Evolutionary conservation across 1,284 basidiomycete genomes (phyloP), one percentile per base, ranked within the genome.

Genomic region (Pyrrhoderma lamaoense): DNA sequence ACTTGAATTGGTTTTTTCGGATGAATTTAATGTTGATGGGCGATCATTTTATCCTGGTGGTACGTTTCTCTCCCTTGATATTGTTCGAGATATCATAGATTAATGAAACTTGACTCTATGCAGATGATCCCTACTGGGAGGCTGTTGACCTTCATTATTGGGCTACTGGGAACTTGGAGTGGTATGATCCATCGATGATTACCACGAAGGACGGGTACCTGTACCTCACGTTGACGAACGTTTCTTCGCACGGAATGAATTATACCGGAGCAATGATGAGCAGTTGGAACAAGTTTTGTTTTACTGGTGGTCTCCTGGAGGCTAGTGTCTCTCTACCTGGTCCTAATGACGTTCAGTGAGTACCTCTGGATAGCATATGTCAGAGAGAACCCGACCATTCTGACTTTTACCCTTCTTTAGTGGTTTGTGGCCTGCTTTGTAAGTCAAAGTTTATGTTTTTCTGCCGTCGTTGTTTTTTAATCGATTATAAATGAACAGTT

Each of bases 101-200:
- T 18, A 43, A 31, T 18, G 16, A 8, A 42, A 8, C 39, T 14
- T 42, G 16, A 42, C 14, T 22, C 9, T 22, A 22, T 18, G 18
- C 14, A 38, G 62, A 79, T 52, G 78, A 80, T 60, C 77, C 80
- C 1, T 79, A 75, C 60, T 85, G 82, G 83, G 80, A 83, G 57
- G 81, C 82, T 1, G 77, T 75, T 0, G 81, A 82, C 62, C 58
- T 90, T 36, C 79, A 89, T 64, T 89, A 89, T 63, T 89, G 87
- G 87, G 72, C 61, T 22, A 73, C 70, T 45, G 61, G 63, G 43
- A 71, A 72, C 59, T 60, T 71, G 49, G 70, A 74, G 57, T 74
- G 70, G 70, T 70, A 40, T 40, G 38, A 16, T 40, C 38, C n/a
- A 5, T 7, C 5, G 21, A 73, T 73, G 1, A 63, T 80, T 49